Evolutionary conservation across 2,329 filamentous ascomycete genomes (phyloP).

Genomic region (Trichophyton simii): DNA sequence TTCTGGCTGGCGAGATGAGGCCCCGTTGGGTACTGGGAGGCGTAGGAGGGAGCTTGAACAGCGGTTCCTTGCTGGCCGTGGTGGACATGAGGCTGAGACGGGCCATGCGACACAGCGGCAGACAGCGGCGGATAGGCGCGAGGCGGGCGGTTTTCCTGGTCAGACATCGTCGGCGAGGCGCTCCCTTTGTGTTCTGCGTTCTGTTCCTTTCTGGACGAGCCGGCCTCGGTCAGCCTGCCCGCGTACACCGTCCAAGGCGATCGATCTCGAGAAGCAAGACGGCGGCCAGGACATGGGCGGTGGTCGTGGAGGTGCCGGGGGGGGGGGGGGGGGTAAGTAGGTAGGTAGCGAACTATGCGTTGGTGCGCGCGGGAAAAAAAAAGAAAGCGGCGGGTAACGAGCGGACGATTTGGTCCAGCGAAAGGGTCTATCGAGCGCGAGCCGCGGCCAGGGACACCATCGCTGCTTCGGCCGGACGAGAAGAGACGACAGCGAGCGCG

Average conservation of each 20-base stretch:
- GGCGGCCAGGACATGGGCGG: not conserved
- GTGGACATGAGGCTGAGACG: slow-evolving; percentile 18
- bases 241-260: not conserved
- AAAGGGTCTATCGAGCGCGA: not conserved
- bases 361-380: not conserved
- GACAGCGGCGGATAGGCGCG: not conserved
- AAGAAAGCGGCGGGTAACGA: not conserved
- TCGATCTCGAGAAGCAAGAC: not conserved
- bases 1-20: slow-evolving; percentile 31
- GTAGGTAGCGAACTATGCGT: not conserved
- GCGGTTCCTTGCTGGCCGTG: slow-evolving; percentile 10
- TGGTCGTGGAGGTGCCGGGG: not conserved
- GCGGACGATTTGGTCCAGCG: not conserved
- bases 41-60: slow-evolving; percentile 15
- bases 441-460: not conserved
- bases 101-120: slow-evolving; percentile 2
- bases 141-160: not conserved
- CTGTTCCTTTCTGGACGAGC: not conserved
- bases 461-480: not conserved
- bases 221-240: not conserved
- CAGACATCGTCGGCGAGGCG: not conserved
- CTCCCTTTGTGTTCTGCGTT: not conserved
- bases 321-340: not conserved
- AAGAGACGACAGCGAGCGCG: not conserved
- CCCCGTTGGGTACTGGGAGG: slow-evolving; percentile 25